Percentiles rank a stretch among this genome's conserved stretches.
phyloP scores from a whole-genome alignment of 495 filamentous ascomycete genomes.

The Penicillium macrosclerotiorum region DNA sequence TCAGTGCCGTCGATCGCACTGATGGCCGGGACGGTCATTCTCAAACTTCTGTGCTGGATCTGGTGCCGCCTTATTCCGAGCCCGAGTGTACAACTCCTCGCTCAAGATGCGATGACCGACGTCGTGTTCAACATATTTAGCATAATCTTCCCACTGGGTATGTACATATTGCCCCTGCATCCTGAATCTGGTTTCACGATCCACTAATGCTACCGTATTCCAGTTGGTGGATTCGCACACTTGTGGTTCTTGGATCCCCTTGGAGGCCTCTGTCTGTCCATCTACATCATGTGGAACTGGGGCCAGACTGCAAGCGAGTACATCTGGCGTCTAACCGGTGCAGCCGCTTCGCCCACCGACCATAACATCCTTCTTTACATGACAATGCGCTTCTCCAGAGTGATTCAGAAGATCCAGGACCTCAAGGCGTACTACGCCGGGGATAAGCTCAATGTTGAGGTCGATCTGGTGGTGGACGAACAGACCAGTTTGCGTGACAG shows the following conservation, averaged over 20 bases:
- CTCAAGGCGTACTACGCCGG: constrained; percentile 86
- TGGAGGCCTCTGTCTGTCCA: constrained; percentile 76
- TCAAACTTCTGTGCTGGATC: constrained; percentile 82
- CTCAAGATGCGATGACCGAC: constrained; percentile 63
- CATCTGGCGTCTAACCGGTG: constrained; percentile 80
- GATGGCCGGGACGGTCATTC: constrained; percentile 77
- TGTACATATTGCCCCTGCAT: background rate
- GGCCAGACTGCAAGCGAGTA: constrained; percentile 69
- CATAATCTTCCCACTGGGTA: constrained; percentile 57
- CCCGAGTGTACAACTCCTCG: constrained; percentile 82
- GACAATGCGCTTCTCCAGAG: constrained; percentile 90
- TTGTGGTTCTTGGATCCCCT: constrained; percentile 87
- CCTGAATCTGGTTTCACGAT: background rate
- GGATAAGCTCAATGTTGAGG: constrained; percentile 85
- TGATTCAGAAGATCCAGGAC: constrained; percentile 84
- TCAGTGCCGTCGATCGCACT: constrained; percentile 72
- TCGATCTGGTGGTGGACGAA: constrained; percentile 79
- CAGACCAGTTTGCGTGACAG: constrained; percentile 75
- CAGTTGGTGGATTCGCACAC: constrained; percentile 71
- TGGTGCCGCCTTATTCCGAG: constrained; percentile 90
- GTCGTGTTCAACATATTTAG: constrained; percentile 92
- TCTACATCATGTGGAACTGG: constrained; percentile 88
- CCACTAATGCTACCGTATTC: constrained; percentile 2
- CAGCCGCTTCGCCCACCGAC: constrained; percentile 74
- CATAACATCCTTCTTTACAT: constrained; percentile 85